Conservation (phyloP, 805 yeast species). For the Schizosaccharomyces lindneri region DNA sequence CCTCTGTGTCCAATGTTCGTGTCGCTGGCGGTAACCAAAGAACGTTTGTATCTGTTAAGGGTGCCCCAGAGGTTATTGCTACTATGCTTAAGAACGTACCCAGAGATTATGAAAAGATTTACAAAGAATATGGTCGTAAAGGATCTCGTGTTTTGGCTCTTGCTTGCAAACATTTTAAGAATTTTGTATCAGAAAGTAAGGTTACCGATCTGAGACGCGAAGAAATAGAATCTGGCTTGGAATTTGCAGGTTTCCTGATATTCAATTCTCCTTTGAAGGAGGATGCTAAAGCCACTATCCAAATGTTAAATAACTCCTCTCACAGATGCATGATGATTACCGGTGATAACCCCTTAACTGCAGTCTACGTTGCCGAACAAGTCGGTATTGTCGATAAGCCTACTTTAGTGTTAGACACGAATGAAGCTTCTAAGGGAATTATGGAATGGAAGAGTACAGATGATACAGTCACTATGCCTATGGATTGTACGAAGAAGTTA, state of each 20-base stretch:
- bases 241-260: constrained; percentile 77
- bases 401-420: constrained; percentile 60
- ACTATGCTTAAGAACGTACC: constrained; percentile 52
- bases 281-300: constrained; percentile 74
- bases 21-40: constrained; percentile 18
- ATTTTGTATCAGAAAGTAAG: constrained; percentile 21
- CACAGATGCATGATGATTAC: constrained; percentile 93
- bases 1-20: constrained; percentile 45
- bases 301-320: constrained; percentile 80
- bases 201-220: constrained; percentile 44
- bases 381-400: constrained; percentile 69
- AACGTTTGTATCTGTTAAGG: constrained; percentile 66
- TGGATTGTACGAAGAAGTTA: constrained; percentile 30
- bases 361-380: constrained; percentile 89
- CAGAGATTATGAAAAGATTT: constrained; percentile 54
- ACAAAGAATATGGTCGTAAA: constrained; percentile 72
- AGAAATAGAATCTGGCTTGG: constrained; percentile 45
- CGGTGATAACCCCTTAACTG: constrained; percentile 95
- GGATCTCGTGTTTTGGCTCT: constrained; percentile 94
- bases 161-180: constrained; percentile 52
- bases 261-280: constrained; percentile 92
- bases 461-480: constrained; percentile 47
- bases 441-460: constrained; percentile 69
- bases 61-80: constrained; percentile 92
- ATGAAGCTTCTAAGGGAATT: constrained; percentile 16